Conservation (phyloP, 768 basidiomycete genomes). For the Termitomyces sp. region DNA sequence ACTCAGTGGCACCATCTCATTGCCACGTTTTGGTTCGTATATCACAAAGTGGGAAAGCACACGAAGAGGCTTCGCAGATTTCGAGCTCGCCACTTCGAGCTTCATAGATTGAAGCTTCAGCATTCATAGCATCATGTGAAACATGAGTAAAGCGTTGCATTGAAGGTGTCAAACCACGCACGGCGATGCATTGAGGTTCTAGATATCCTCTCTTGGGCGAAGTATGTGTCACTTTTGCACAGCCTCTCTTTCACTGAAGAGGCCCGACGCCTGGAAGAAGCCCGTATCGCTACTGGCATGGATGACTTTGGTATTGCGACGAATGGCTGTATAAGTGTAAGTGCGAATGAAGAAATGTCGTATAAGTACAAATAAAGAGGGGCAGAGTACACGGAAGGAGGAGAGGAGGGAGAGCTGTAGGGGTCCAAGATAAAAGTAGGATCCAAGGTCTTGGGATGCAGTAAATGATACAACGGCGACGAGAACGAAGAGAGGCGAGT, state of each 20-base stretch:
- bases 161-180: no score
- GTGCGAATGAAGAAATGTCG: background rate
- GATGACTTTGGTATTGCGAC: background rate
- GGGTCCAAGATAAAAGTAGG: background rate
- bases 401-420: background rate
- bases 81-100: conserved; percentile 29
- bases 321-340: background rate
- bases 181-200: no score
- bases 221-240: no score
- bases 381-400: background rate
- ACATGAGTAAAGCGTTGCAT: no score
- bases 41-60: conserved; percentile 52
- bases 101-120: conserved; percentile 34
- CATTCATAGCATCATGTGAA: background rate
- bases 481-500: background rate
- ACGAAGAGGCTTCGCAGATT: conserved; percentile 46
- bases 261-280: no score
- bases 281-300: background rate
- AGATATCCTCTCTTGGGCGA: no score
- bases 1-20: conserved; percentile 43
- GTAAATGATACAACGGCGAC: background rate
- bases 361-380: background rate
- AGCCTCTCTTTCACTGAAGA: no score
- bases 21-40: conserved; percentile 46
- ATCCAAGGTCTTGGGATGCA: background rate